These are phyloP conservation scores for Chrysanthemum makinoi DNA, from an alignment of 129 eudicot species.

Conservation along the genomic window DNA sequence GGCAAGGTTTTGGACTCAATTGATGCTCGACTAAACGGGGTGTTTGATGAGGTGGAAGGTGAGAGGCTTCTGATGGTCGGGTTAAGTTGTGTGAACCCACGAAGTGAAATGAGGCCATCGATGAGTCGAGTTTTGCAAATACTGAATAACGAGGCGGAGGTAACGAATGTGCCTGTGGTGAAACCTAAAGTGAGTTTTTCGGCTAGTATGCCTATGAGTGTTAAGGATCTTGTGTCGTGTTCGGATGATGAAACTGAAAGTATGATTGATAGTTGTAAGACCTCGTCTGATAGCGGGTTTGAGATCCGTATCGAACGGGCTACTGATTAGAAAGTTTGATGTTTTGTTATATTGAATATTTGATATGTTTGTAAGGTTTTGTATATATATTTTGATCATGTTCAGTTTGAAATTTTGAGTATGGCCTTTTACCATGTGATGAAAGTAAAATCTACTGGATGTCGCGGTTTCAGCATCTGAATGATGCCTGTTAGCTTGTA, in stretches of 20 bases:
- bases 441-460: too few relatives aligned
- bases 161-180: too few relatives aligned
- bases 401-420: neutral
- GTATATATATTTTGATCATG: neutral
- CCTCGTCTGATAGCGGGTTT: neutral
- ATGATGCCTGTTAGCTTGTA: too few relatives aligned
- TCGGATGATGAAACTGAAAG: slow-evolving; percentile 27
- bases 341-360: neutral
- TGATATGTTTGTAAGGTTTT: neutral
- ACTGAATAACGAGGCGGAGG: too few relatives aligned
- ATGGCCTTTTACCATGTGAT: too few relatives aligned
- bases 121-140: too few relatives aligned
- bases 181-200: slow-evolving; percentile 42
- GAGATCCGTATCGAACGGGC: slow-evolving; percentile 15
- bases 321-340: slow-evolving; percentile 1
- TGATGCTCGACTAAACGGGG: too few relatives aligned
- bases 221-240: slow-evolving; percentile 31
- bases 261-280: neutral
- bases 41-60: too few relatives aligned
- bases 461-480: too few relatives aligned
- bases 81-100: slow-evolving; percentile 74
- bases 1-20: too few relatives aligned
- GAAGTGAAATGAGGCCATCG: slow-evolving; percentile 55
- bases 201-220: slow-evolving; percentile 40
- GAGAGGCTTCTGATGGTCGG: slow-evolving; percentile 63